These are phyloP conservation scores for Nasturtium officinale DNA, from an alignment of 345 rosid genomes.

Conservation along the genomic window DNA sequence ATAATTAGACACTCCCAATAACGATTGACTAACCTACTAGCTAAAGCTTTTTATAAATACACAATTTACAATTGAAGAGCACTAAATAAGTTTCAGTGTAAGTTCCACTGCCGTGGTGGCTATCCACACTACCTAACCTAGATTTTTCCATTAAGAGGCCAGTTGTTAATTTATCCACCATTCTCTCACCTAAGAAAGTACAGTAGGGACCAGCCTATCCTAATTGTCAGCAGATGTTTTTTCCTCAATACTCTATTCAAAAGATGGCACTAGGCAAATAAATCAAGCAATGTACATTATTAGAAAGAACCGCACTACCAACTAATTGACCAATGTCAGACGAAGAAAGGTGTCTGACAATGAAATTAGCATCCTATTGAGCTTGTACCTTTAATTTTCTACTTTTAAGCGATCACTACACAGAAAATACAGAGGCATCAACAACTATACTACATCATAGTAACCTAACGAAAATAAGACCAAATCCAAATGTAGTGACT, in stretches of 20 bases:
- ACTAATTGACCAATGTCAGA: not conserved
- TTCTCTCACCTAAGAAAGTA: not conserved
- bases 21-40: not conserved
- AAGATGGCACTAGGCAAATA: not conserved
- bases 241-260: not conserved
- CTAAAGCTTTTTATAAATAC: not conserved
- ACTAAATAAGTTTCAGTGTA: not conserved
- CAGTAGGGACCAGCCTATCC: not conserved
- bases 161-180: conserved; percentile 1
- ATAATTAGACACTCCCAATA: not conserved
- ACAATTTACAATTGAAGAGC: too few species aligned
- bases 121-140: not conserved
- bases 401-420: not conserved
- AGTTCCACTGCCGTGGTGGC: not conserved
- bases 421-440: not conserved
- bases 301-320: conserved; percentile 1
- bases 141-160: not conserved
- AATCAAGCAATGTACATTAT: not conserved
- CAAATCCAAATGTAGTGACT: not conserved
- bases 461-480: conserved; percentile 7
- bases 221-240: not conserved
- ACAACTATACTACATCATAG: not conserved
- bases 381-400: not conserved
- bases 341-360: not conserved
- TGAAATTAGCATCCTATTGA: conserved; percentile 15